Evolutionary conservation across 306 rosid genomes (phyloP).

Genomic region (Lablab purpureus): DNA sequence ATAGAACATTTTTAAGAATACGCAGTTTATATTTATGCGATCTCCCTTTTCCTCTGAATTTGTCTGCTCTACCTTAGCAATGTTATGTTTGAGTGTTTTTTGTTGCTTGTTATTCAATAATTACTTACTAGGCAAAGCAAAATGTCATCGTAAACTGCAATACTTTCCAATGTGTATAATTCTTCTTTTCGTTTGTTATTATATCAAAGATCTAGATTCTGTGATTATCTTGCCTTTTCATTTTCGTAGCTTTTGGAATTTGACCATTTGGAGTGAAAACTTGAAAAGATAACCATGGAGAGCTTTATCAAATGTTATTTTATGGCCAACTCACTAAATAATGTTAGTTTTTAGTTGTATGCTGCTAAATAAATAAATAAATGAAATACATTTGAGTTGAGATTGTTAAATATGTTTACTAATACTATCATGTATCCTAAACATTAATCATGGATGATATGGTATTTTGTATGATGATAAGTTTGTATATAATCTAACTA

Average conservation of each 20-base stretch:
- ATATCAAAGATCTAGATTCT: conserved; percentile 5
- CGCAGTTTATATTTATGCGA: conserved; percentile 11
- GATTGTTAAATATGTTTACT: conserved; percentile 23
- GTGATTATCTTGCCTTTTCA: neutral
- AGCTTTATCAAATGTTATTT: conserved; percentile 17
- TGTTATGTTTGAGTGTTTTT: conserved; percentile 4
- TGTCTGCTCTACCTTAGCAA: neutral
- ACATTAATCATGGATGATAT: conserved; percentile 4
- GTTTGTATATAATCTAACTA: conserved; percentile 30
- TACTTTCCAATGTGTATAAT: neutral
- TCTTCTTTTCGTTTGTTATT: conserved; percentile 3
- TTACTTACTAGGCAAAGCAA: neutral
- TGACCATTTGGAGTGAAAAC: conserved; percentile 4
- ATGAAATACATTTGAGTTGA: neutral
- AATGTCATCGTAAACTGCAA: conserved; percentile 7
- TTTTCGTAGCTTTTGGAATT: conserved; percentile 8
- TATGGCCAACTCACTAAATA: conserved; percentile 4
- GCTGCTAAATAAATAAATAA: neutral
- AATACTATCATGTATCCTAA: neutral
- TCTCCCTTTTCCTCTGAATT: conserved; percentile 15
- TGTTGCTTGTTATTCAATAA: conserved; percentile 16
- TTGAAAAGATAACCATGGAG: neutral
- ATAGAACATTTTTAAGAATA: conserved; percentile 10
- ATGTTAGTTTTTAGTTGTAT: neutral
- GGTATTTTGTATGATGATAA: conserved; percentile 20